Evolutionary conservation across 164 flowering plant genomes (phyloP).

Genomic region (Sextonia rubra): DNA sequence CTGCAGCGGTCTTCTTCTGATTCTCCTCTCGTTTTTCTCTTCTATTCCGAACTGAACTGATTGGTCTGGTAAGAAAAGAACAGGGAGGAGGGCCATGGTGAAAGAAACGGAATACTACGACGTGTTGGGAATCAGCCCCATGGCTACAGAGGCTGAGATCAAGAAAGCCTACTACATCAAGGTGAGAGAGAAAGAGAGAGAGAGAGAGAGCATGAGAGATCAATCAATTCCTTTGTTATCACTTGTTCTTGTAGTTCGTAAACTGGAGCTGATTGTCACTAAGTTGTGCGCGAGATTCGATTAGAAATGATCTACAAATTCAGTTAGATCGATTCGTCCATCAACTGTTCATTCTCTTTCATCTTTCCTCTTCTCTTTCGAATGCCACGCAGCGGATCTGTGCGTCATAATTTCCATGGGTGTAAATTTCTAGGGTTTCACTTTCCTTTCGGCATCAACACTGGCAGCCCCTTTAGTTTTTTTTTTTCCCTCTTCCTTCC

Average conservation of each 20-base stretch:
- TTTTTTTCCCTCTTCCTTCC: not conserved
- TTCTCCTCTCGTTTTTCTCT: not conserved
- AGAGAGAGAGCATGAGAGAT: too few species aligned
- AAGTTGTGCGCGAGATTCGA: too few species aligned
- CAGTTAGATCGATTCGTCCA: too few species aligned
- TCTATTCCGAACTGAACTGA: not conserved
- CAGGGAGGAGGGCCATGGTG: constrained; percentile 23
- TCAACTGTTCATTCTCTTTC: not conserved
- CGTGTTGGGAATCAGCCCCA: constrained; percentile 37
- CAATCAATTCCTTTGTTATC: too few species aligned
- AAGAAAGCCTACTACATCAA: constrained; percentile 49
- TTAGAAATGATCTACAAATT: too few species aligned
- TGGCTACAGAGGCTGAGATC: constrained; percentile 42
- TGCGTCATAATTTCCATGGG: not conserved
- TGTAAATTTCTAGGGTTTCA: too few species aligned
- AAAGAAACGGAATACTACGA: constrained; percentile 46
- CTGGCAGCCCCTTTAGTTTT: too few species aligned
- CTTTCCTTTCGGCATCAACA: too few species aligned
- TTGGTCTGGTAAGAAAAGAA: not conserved
- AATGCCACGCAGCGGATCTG: not conserved
- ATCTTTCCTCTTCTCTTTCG: not conserved
- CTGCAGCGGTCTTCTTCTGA: not conserved
- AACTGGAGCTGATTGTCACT: too few species aligned
- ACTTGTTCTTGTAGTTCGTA: too few species aligned
- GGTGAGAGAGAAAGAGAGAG: constrained; percentile 21